These are phyloP conservation scores for Colletotrichum incanum DNA, from an alignment of 2,329 filamentous ascomycete species.

Conservation along the genomic window DNA sequence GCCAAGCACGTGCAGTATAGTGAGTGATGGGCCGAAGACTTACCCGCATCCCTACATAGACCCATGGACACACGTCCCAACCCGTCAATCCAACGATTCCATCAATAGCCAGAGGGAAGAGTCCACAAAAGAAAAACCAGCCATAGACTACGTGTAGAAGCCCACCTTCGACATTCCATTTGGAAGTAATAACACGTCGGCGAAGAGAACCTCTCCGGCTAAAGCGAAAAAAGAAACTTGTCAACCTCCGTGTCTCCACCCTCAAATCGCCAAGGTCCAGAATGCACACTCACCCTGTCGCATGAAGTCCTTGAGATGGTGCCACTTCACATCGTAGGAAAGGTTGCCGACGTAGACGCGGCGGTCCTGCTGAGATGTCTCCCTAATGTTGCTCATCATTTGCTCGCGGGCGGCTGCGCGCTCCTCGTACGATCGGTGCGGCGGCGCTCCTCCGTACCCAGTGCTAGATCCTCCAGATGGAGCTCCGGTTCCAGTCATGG, in stretches of 20 bases:
- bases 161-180: constrained; percentile 99
- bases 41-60: constrained; percentile 99
- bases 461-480: constrained; percentile 79
- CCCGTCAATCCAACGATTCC: constrained; percentile 99
- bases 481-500: constrained; percentile 84
- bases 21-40: constrained; percentile 59
- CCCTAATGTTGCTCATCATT: constrained; percentile 95
- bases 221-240: constrained; percentile 48
- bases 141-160: constrained; percentile 90
- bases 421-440: constrained; percentile 86
- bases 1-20: neutral
- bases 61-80: constrained; percentile 89
- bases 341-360: constrained; percentile 99
- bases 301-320: constrained; percentile 99
- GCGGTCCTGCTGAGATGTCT: constrained; percentile 97
- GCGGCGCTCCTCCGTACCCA: constrained; percentile 73
- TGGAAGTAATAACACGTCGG: constrained; percentile 98
- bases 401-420: constrained; percentile 87
- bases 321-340: constrained; percentile 99
- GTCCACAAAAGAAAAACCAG: constrained; percentile 83
- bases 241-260: constrained; percentile 43
- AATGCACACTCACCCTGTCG: constrained; percentile 84
- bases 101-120: constrained; percentile 76
- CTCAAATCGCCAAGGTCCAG: constrained; percentile 25
- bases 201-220: constrained; percentile 99